A percentile compares a stretch with the other conserved stretches of the same genome.
phyloP scores from a whole-genome alignment of 2,329 filamentous ascomycete species.

The Pyrenophora teres region DNA sequence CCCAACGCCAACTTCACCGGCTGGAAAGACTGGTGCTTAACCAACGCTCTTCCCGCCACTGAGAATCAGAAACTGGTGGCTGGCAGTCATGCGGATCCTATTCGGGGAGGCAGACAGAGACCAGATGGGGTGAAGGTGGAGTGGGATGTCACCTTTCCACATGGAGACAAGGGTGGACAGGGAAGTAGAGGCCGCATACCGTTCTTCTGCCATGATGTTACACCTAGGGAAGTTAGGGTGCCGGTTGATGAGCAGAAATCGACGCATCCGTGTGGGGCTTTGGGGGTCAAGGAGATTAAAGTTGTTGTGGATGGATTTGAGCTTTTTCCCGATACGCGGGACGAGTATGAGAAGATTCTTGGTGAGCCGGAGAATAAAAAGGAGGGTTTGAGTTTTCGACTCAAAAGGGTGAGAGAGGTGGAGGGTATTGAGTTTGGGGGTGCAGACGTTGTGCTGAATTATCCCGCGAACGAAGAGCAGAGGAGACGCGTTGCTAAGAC shows the following conservation, averaged over 20 bases:
- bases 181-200: conserved; percentile 57
- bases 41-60: conserved; percentile 14
- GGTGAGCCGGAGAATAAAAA: conserved; percentile 3
- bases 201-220: conserved; percentile 66
- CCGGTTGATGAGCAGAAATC: conserved; percentile 50
- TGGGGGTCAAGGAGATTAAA: conserved; percentile 49
- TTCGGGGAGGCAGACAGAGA: conserved; percentile 58
- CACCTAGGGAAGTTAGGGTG: conserved; percentile 60
- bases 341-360: conserved; percentile 22
- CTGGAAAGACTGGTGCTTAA: conserved; percentile 64
- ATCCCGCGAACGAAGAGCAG: conserved; percentile 28
- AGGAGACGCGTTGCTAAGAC: conserved; percentile 13
- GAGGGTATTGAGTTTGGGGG: conserved; percentile 16
- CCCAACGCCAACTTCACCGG: conserved; percentile 55
- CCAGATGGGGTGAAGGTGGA: conserved; percentile 62
- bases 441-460: conserved; percentile 24
- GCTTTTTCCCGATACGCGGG: conserved; percentile 18
- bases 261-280: conserved; percentile 57
- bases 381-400: conserved; percentile 14
- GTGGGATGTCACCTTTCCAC: conserved; percentile 63
- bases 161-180: conserved; percentile 45
- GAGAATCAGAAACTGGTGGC: conserved; percentile 18
- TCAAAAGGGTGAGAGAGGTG: conserved; percentile 22
- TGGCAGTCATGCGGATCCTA: conserved; percentile 56
- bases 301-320: conserved; percentile 30